phyloP scores from a whole-genome alignment of 2,329 filamentous ascomycete genomes.

The Byssoonygena ceratinophila region DNA sequence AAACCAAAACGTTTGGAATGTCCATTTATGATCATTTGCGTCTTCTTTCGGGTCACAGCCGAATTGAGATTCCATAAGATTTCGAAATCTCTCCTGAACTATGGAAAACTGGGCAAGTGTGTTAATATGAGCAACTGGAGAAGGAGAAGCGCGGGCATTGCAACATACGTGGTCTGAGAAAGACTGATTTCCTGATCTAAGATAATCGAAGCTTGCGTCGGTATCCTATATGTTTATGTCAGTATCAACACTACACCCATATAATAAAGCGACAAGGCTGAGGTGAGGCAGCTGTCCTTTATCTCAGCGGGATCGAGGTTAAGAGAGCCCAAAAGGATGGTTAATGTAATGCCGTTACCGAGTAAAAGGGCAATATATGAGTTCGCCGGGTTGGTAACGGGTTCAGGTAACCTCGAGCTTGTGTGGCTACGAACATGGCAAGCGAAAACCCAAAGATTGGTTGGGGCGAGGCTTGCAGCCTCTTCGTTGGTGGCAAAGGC shows the following conservation, averaged over 20 bases:
- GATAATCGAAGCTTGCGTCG: too few relatives aligned
- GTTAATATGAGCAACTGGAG: background rate
- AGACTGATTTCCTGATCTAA: too few relatives aligned
- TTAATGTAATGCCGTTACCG: conserved; percentile 6
- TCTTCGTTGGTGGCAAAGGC: background rate
- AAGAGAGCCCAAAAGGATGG: conserved; percentile 1
- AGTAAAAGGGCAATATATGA: conserved; percentile 2
- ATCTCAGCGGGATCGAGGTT: background rate
- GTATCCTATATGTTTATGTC: too few relatives aligned
- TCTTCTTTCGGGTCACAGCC: background rate
- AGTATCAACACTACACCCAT: conserved; percentile 4
- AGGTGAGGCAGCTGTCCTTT: background rate
- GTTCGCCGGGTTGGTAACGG: background rate
- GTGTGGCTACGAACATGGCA: conserved; percentile 1
- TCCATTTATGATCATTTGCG: background rate
- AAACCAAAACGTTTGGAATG: background rate
- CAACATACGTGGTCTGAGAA: too few relatives aligned
- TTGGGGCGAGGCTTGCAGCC: background rate
- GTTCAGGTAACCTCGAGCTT: background rate
- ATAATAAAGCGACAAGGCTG: background rate
- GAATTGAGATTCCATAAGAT: background rate
- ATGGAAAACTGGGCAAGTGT: background rate
- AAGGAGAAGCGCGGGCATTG: background rate
- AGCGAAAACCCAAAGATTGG: conserved; percentile 5
- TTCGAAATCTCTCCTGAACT: background rate